These are phyloP conservation scores for Geopyxis carbonaria DNA, from an alignment of 495 filamentous ascomycete genomes.

Conservation along the genomic window DNA sequence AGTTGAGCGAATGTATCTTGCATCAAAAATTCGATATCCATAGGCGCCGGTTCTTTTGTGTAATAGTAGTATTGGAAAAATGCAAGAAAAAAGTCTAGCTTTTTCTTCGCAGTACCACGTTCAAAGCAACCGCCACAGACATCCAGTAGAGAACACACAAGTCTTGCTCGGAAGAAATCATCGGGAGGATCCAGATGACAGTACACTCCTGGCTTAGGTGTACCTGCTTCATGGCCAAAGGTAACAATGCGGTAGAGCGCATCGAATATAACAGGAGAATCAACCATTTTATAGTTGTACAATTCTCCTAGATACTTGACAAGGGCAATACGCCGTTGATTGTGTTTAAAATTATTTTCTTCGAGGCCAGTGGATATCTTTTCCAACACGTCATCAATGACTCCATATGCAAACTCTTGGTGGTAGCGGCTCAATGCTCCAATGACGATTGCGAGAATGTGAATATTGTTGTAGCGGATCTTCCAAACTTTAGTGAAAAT, in stretches of 20 bases:
- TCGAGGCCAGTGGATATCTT: conserved; percentile 78
- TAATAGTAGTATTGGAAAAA: conserved; percentile 96
- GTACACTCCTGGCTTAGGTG: conserved; percentile 56
- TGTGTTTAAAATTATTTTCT: conserved; percentile 93
- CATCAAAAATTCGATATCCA: conserved; percentile 94
- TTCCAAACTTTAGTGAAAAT: conserved; percentile 91
- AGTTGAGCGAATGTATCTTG: conserved; percentile 77
- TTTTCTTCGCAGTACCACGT: conserved; percentile 82
- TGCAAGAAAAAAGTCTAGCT: conserved; percentile 92
- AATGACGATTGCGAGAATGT: conserved; percentile 82
- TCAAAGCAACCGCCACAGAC: conserved; percentile 95
- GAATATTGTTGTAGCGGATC: conserved; percentile 93
- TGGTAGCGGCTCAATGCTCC: conserved; percentile 81
- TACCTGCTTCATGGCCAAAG: conserved; percentile 73
- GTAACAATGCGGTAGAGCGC: conserved; percentile 85
- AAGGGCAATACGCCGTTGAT: conserved; percentile 86
- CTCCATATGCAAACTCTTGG: conserved; percentile 66
- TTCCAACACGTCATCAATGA: conserved; percentile 83
- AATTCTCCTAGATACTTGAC: conserved; percentile 94
- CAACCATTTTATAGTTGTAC: conserved; percentile 95
- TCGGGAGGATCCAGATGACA: conserved; percentile 72
- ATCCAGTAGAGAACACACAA: conserved; percentile 78
- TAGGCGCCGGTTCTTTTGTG: conserved; percentile 80
- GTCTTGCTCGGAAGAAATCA: conserved; percentile 85
- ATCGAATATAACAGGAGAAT: conserved; percentile 90